phyloP scores from a whole-genome alignment of 2,329 filamentous ascomycete genomes.

The Trichoderma sp. region DNA sequence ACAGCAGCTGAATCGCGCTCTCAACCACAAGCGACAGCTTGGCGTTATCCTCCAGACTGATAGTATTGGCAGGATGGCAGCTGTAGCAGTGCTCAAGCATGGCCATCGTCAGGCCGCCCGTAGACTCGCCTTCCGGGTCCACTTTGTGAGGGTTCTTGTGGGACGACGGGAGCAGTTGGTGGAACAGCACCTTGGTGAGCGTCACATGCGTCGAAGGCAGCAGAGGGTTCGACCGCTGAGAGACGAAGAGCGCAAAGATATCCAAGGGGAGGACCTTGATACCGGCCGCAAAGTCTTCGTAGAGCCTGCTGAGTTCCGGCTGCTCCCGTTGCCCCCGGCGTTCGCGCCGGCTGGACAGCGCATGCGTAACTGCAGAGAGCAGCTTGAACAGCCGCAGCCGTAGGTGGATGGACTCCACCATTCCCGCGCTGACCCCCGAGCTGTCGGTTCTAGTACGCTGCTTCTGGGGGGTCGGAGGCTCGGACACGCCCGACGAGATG shows the following conservation, averaged over 20 bases:
- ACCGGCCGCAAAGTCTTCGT: slow-evolving; percentile 59
- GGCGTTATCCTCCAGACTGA: slow-evolving; percentile 67
- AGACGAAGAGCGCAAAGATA: slow-evolving; percentile 59
- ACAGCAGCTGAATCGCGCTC: slow-evolving; percentile 59
- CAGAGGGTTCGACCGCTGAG: slow-evolving; percentile 42
- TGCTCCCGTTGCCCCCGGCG: too few relatives aligned
- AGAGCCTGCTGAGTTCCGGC: slow-evolving; percentile 55
- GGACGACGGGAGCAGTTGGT: slow-evolving; percentile 48
- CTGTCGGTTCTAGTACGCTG: slow-evolving; percentile 34
- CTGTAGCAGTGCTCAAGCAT: slow-evolving; percentile 64
- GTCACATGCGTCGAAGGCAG: slow-evolving; percentile 46
- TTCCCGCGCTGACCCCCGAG: slow-evolving; percentile 35
- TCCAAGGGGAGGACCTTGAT: slow-evolving; percentile 61
- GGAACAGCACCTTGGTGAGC: slow-evolving; percentile 50
- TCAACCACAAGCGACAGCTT: slow-evolving; percentile 72
- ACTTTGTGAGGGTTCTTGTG: slow-evolving; percentile 47
- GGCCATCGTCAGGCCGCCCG: slow-evolving; percentile 46
- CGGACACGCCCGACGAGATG: slow-evolving; percentile 50
- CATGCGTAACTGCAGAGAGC: slow-evolving; percentile 50
- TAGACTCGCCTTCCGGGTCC: slow-evolving; percentile 42
- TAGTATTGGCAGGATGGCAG: slow-evolving; percentile 64
- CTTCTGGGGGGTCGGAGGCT: slow-evolving; percentile 51
- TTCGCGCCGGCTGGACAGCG: slow-evolving; percentile 45
- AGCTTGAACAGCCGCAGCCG: slow-evolving; percentile 66
- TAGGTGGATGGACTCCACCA: slow-evolving; percentile 60